Conservation (phyloP, 2,329 filamentous ascomycete species). For the Aspergillus melleus region DNA sequence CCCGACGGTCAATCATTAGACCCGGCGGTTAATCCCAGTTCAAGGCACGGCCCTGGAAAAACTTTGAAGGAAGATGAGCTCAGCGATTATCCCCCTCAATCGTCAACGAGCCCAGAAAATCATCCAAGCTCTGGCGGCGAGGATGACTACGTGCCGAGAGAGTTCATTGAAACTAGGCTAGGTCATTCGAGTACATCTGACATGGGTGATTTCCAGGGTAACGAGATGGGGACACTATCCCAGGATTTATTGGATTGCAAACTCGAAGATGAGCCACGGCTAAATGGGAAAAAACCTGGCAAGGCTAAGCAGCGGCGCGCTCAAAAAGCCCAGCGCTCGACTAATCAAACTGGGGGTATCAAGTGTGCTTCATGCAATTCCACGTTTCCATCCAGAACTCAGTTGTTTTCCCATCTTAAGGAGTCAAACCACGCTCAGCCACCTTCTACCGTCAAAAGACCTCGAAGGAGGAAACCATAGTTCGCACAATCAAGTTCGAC, state of each 20-base stretch:
- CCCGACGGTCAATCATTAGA: background rate
- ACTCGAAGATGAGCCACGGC: slow-evolving; percentile 21
- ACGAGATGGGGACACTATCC: slow-evolving; percentile 13
- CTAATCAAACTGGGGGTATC: slow-evolving; percentile 44
- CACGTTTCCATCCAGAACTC: slow-evolving; percentile 71
- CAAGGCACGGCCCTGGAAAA: background rate
- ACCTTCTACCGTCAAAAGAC: background rate
- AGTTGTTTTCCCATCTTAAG: slow-evolving; percentile 72
- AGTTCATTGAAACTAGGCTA: slow-evolving; percentile 43
- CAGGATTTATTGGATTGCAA: slow-evolving; percentile 18
- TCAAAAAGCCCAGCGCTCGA: slow-evolving; percentile 43
- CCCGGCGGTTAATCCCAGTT: background rate
- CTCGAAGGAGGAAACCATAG: background rate
- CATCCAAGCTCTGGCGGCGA: background rate
- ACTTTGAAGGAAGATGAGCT: background rate
- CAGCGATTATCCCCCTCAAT: background rate
- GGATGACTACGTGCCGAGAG: slow-evolving; percentile 46
- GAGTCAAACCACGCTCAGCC: slow-evolving; percentile 64
- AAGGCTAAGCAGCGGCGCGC: slow-evolving; percentile 57
- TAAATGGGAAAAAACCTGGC: slow-evolving; percentile 38
- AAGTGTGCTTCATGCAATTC: slow-evolving; percentile 78
- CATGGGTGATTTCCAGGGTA: slow-evolving; percentile 9
- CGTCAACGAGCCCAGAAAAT: background rate
- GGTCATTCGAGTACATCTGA: slow-evolving; percentile 16
- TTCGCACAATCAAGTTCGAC: background rate